phyloP scores from a whole-genome alignment of 345 rosid genomes.

The Microthlaspi erraticum region DNA sequence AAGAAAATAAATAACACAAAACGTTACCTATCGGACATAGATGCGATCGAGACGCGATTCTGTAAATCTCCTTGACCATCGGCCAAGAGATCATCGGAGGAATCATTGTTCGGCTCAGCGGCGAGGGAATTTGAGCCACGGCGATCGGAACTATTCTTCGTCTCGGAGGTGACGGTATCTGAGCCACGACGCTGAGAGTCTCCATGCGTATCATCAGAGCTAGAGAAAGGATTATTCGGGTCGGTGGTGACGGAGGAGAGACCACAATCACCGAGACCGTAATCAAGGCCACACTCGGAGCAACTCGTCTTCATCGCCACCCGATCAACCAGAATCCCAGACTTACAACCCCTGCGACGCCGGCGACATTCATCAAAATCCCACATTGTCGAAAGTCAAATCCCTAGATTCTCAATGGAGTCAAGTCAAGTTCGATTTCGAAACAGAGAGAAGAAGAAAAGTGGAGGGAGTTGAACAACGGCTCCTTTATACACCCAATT shows the following conservation, averaged over 20 bases:
- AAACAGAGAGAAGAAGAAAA: neutral
- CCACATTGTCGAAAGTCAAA: neutral
- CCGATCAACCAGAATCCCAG: neutral
- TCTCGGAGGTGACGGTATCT: no score
- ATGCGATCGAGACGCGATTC: neutral
- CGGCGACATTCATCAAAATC: neutral
- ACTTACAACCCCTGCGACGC: neutral
- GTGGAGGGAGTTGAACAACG: slow-evolving; percentile 15
- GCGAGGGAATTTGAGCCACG: no score
- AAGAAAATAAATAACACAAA: neutral
- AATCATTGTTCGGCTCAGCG: neutral
- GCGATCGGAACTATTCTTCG: neutral
- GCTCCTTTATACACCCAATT: no score
- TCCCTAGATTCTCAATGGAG: neutral
- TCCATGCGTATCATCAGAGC: no score
- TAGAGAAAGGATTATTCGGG: no score
- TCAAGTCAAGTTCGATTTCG: neutral
- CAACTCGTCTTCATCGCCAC: neutral
- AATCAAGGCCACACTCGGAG: neutral
- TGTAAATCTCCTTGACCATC: neutral
- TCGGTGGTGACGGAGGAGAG: neutral
- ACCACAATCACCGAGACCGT: no score
- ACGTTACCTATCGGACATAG: slow-evolving; percentile 6
- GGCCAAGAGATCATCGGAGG: neutral
- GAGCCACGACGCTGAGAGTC: no score